Base-by-base conservation (phyloP, 257 asterid species). In the Solanum ossicruentum region DNA sequence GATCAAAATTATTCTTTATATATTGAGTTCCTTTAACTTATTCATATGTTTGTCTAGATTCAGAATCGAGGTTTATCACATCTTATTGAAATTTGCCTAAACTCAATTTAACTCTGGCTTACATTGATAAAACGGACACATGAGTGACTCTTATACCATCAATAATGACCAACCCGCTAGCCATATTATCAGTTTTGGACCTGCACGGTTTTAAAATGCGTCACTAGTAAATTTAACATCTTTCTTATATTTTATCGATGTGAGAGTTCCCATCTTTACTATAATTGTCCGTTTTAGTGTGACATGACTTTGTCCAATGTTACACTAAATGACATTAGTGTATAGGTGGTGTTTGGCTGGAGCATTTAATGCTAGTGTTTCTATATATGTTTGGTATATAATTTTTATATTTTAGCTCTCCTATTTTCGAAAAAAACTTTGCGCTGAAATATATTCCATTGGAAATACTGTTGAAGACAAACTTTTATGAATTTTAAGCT, bases 281-380 rank as follows among this genome's bases (percentile, higher is more conserved):
- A 36, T 36, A 36, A 36, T 36, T 36, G 41, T 36, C 41, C 6
- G 41, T 36, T 36, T 83, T 91, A 85, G 84, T 89, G 89, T 83
- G 85, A 78, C 90, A 11, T 58, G 66, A 85, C 88, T 71, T 71
- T 83, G 87, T 87, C 87, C 91, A 86, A 88, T 89, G 91, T 84
- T 72, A 43, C 87, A 89, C 87, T 85, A 85, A 81, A 88, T 88
- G 89, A 89, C 91, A 88, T 75, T 82, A 89, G 86, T 87, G 84
- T 84, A 86, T 88, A 45, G 88, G 80, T 60, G 87, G 87, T 87
- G 90, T 87, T 86, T 87, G 80, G 92, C 85, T 82, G 69, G 89
- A 41, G 69, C 90, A 89, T 85, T 91, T 78, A 91, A 88, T 89
- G 93, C 84, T 71, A 23, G 51, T 51, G 41, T 77, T 77, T 77